phyloP scores from a whole-genome alignment of 257 asterid species.

The Petunia axillaris region DNA sequence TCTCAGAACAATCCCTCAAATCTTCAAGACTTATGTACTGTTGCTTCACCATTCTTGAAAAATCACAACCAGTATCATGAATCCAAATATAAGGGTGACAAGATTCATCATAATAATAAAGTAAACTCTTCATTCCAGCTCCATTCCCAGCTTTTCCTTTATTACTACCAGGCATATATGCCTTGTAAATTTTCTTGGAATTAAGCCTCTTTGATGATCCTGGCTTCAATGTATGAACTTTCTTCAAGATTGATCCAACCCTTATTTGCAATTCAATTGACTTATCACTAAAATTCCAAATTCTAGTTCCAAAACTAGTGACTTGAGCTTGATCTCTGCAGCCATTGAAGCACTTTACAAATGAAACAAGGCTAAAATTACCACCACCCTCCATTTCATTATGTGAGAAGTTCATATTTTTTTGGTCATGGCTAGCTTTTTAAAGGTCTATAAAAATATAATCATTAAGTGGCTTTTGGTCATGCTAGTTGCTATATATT shows the following conservation, averaged over 20 bases:
- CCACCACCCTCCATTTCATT: conserved; percentile 39
- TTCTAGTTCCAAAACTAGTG: conserved; percentile 68
- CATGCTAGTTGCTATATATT: conserved; percentile 11
- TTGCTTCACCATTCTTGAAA: conserved; percentile 84
- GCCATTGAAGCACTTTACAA: conserved; percentile 66
- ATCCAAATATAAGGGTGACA: conserved; percentile 96
- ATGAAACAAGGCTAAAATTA: conserved; percentile 45
- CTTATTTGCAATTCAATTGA: conserved; percentile 73
- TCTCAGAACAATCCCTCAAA: conserved; percentile 78
- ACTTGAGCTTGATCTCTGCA: conserved; percentile 65
- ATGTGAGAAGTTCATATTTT: neutral
- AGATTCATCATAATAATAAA: conserved; percentile 79
- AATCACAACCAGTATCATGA: conserved; percentile 67
- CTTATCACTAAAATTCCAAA: conserved; percentile 72
- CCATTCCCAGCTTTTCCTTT: conserved; percentile 35
- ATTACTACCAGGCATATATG: conserved; percentile 67
- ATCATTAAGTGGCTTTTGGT: neutral
- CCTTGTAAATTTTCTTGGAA: conserved; percentile 76
- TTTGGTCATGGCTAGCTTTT: conserved; percentile 2
- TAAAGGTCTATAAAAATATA: conserved; percentile 1
- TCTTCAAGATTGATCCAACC: conserved; percentile 79
- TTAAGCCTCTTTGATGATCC: conserved; percentile 75
- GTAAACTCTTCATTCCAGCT: conserved; percentile 58
- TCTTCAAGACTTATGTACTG: conserved; percentile 85
- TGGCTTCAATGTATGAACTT: conserved; percentile 69